A percentile compares a stretch with the other conserved stretches of the same genome.
These are phyloP conservation scores for Halophytophthora batemanensis DNA, from an alignment of 352 stramenopile genomes.

Conservation along the genomic window DNA sequence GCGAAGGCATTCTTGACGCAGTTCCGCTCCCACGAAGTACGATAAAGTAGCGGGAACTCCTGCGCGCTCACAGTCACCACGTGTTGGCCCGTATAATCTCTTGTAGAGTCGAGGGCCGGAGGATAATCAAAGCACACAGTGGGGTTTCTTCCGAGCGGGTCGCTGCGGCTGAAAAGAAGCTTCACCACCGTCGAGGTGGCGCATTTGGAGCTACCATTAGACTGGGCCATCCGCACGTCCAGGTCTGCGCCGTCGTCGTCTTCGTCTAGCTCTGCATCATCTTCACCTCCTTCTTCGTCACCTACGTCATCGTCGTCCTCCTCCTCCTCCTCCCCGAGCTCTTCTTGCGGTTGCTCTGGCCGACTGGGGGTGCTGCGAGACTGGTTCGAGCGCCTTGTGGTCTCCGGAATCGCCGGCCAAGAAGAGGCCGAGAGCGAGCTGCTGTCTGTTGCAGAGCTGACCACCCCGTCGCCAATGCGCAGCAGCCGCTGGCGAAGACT, in stretches of 20 bases:
- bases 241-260: slow-evolving; percentile 3
- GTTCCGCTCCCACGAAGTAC: slow-evolving; percentile 90
- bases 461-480: slow-evolving; percentile 29
- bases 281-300: slow-evolving; percentile 36
- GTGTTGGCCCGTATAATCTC: slow-evolving; percentile 30
- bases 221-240: background rate
- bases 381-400: slow-evolving; percentile 6
- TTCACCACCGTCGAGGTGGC: slow-evolving; percentile 38
- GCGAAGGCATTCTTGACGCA: slow-evolving; percentile 91
- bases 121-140: slow-evolving; percentile 92
- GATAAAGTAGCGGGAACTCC: slow-evolving; percentile 59
- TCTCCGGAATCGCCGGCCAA: background rate
- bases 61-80: slow-evolving; percentile 40
- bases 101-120: slow-evolving; percentile 45
- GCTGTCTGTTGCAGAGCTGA: background rate
- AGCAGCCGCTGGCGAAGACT: slow-evolving; percentile 35
- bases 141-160: slow-evolving; percentile 38
- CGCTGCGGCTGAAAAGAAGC: slow-evolving; percentile 49
- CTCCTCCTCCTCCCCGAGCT: slow-evolving; percentile 25
- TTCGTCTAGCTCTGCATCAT: slow-evolving; percentile 30
- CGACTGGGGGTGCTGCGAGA: background rate
- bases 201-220: slow-evolving; percentile 31
- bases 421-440: background rate
- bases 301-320: slow-evolving; percentile 20
- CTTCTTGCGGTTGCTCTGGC: slow-evolving; percentile 13